Evolutionary conservation across 2,329 filamentous ascomycete species (phyloP).

Genomic region (Drechslerella dactyloides): DNA sequence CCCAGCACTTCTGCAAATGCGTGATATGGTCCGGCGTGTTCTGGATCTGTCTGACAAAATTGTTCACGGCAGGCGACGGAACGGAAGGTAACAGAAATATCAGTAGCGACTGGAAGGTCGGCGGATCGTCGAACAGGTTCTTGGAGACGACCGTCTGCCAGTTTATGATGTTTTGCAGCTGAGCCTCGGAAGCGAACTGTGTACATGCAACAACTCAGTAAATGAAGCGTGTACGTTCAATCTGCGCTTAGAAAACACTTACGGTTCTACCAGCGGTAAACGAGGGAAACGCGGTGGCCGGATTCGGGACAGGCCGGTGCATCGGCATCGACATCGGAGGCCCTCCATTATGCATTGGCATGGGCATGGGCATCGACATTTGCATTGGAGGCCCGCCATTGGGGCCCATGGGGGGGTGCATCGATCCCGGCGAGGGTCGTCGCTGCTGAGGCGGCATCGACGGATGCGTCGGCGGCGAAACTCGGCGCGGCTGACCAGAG

Average conservation of each 20-base stretch:
- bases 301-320: conserved; percentile 34
- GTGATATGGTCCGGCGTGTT: conserved; percentile 44
- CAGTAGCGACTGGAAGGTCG: conserved; percentile 39
- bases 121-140: conserved; percentile 44
- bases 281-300: conserved; percentile 36
- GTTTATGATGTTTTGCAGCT: conserved; percentile 47
- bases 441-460: conserved; percentile 16
- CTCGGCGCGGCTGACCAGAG: conserved; percentile 17
- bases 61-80: conserved; percentile 37
- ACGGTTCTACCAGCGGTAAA: conserved; percentile 45
- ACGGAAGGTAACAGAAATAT: conserved; percentile 39
- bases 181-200: conserved; percentile 38
- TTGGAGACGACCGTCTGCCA: conserved; percentile 48
- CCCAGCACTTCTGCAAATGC: conserved; percentile 47
- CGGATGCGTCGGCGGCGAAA: conserved; percentile 25
- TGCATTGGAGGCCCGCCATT: conserved; percentile 19
- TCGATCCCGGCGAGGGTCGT: conserved; percentile 29
- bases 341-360: conserved; percentile 9
- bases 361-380: conserved; percentile 9
- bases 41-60: conserved; percentile 30
- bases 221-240: not conserved
- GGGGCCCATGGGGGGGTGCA: conserved; percentile 14
- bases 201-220: not conserved
- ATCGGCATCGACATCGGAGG: conserved; percentile 17
- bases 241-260: not conserved